Conservation (phyloP, 495 filamentous ascomycete genomes). For the Aspergillus sparsus region DNA sequence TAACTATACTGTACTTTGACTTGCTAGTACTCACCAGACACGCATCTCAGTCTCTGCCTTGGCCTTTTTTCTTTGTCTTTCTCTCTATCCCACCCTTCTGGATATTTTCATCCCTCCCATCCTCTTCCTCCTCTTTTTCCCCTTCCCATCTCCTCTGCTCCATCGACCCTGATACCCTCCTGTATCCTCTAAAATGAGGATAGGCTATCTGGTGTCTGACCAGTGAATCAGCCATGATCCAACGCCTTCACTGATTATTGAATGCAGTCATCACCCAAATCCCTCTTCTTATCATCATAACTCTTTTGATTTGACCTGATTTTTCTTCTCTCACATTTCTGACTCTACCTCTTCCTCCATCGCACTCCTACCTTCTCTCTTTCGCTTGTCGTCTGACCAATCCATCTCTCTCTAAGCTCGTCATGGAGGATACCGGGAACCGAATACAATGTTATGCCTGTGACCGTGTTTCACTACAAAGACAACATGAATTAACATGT, state of each 20-base stretch:
- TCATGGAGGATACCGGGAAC: constrained; percentile 50
- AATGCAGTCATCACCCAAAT: constrained; percentile 1
- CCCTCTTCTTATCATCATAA: background rate
- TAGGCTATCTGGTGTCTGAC: constrained; percentile 14
- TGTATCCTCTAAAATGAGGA: constrained; percentile 14
- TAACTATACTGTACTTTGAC: too few species aligned
- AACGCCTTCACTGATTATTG: constrained; percentile 10
- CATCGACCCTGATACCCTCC: background rate
- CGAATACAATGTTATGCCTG: constrained; percentile 83
- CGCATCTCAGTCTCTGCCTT: too few species aligned
- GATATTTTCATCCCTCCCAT: background rate
- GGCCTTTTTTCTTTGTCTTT: too few species aligned
- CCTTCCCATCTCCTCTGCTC: background rate
- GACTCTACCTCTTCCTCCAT: background rate
- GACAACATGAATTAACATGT: constrained; percentile 67
- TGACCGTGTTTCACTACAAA: constrained; percentile 72
- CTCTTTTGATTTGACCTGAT: background rate
- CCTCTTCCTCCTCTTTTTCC: background rate
- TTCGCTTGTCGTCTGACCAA: background rate
- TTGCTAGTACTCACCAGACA: too few species aligned
- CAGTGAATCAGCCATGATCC: constrained; percentile 10
- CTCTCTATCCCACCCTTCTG: too few species aligned
- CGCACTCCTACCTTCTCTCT: background rate
- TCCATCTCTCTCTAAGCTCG: constrained; percentile 4
- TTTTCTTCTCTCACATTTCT: background rate